Evolutionary conservation across 345 rosid genomes (phyloP), one percentile per base, ranked within the genome.

Genomic region (Bruguiera parviflora): DNA sequence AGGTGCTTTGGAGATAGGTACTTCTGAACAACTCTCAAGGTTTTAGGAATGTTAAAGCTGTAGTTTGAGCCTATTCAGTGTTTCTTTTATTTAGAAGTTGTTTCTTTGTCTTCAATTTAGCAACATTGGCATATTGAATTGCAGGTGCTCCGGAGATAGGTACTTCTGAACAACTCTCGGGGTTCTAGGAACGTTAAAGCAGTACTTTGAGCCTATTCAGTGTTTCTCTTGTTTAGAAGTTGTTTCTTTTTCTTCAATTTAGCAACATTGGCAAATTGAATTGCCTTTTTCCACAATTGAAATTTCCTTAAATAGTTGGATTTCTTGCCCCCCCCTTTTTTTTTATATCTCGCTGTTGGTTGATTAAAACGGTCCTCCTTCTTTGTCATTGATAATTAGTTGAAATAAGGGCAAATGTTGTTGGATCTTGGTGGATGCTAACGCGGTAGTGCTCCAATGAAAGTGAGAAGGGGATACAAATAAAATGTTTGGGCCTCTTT

Each of bases 131-230:
- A 32, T 5, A 4, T 32, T 32, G 33, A 32, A 32, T 32, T 32
- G 33, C 33, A 27, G 28, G 28, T 74, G 75, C 79, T 68, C 61
- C 71, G 67, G 67, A 69, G 79, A 74, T 75, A 75, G 84, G 81
- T 78, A 81, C 67, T 70, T 78, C 51, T 64, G 64, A 70, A 73
- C 70, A 56, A 74, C 58, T 74, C 68, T 74, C 53, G 61, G 75
- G 39, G 66, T 63, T 69, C 64, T 8, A 75, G 82, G 81, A 67
- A 75, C 75, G 53, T 57, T 75, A 55, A 81, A 66, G 68, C 51
- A 75, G 77, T 66, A 72, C 67, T 74, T 66, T 63, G 71, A 81
- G 80, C 75, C 66, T 59, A 2, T 73, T 70, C 28, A 24, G 7
- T 63, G 53, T 60, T 73, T 70, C 39, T 18, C 59, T 60, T 65